Evolutionary conservation across 2,329 filamentous ascomycete genomes (phyloP), one percentile per base, ranked within the genome.

Genomic region (Bipolaris cookei): DNA sequence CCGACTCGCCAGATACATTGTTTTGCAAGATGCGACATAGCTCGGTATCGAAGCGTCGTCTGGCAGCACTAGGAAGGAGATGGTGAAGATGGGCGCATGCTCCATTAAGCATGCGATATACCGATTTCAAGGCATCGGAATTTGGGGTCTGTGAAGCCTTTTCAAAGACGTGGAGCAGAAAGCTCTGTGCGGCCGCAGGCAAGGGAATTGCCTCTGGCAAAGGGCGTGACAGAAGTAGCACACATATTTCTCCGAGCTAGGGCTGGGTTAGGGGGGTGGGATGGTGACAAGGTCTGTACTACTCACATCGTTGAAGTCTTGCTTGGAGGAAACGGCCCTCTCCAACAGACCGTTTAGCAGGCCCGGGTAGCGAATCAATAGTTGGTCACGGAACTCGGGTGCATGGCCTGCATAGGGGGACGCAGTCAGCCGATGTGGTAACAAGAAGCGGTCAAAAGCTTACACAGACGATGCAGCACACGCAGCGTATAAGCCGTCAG

Each of bases 391-490:
- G 34, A 77, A 76, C 16, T 73, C 69, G 3, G 64, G 50, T 14
- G 72, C 70, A 48, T 67, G 62, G 56, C 66, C 74, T 76, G 39
- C 34, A 57, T 21, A 3, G 4, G n/a, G n/a, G n/a, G 20, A 51
- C 60, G 67, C 59, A 68, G 62, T 68, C 59, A 71, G 67, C 50
- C 53, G 37, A 46, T 51, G 21, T 30, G 51, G 11, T 14, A 28
- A 48, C 34, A 13, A 55, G 38, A 48, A 47, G 25, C 45, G 34
- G 18, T 37, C 50, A 44, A 54, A 42, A 43, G 51, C 56, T 39
- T 76, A 84, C 83, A 79, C 28, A 87, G 78, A 35, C 64, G 69
- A n/a, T 78, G 70, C 37, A 87, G 69, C 25, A 86, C 74, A 28
- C 78, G 73, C 53, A 86, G 64, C 4, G 83, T 79, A 58, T 82